Conservation (phyloP, 2,329 filamentous ascomycete genomes). For the Colletotrichum ledebouriae region DNA sequence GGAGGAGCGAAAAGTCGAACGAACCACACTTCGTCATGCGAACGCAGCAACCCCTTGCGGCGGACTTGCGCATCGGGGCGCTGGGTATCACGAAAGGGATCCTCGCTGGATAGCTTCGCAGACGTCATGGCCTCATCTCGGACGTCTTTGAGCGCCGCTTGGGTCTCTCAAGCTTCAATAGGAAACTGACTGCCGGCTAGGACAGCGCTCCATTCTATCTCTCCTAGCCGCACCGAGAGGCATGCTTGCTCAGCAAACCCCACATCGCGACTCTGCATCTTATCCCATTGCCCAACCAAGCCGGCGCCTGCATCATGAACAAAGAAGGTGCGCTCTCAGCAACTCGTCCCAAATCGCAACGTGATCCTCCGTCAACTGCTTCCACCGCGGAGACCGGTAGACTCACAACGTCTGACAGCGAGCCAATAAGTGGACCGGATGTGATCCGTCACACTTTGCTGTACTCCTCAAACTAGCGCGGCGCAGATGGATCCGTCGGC, state of each 20-base stretch:
- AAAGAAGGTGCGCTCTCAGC: constrained; percentile 18
- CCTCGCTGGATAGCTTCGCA: constrained; percentile 3
- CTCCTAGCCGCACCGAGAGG: background rate
- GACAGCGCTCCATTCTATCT: background rate
- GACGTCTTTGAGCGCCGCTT: constrained; percentile 14
- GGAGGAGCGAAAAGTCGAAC: background rate
- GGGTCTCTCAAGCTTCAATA: constrained; percentile 1
- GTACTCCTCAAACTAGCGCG: constrained; percentile 15
- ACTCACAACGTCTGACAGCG: constrained; percentile 1
- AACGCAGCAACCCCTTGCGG: constrained; percentile 7
- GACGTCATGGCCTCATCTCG: constrained; percentile 26
- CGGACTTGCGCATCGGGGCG: constrained; percentile 2
- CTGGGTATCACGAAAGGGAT: background rate
- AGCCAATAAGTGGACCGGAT: constrained; percentile 21
- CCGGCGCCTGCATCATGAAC: constrained; percentile 5
- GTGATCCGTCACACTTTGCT: background rate
- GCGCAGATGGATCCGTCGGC: constrained; percentile 5
- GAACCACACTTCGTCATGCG: background rate
- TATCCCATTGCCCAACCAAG: constrained; percentile 16
- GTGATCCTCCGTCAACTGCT: constrained; percentile 27
- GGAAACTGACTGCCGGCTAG: background rate
- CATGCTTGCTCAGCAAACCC: background rate
- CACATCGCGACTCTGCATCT: constrained; percentile 9
- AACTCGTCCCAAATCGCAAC: constrained; percentile 18
- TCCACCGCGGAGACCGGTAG: constrained; percentile 22